Percentiles rank a stretch among this genome's conserved stretches.
Evolutionary conservation across 2,329 filamentous ascomycete genomes (phyloP).

Genomic region (Colletotrichum nymphaeae): DNA sequence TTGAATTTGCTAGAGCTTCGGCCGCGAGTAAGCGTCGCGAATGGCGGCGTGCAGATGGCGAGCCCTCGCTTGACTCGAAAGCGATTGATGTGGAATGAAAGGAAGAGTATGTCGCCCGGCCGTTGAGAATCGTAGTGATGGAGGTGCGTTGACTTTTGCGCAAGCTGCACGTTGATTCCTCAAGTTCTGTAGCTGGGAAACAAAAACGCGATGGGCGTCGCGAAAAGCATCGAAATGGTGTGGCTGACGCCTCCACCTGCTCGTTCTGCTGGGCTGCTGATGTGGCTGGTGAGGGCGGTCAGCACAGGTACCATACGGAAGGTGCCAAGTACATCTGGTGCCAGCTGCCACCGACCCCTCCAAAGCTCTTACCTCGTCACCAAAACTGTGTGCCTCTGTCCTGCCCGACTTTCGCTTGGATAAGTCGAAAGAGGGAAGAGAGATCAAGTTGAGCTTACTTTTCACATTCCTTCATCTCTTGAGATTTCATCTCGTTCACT

Average conservation of each 20-base stretch:
- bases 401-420: background rate
- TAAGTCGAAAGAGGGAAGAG: background rate
- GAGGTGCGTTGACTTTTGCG: background rate
- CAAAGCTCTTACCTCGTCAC: background rate
- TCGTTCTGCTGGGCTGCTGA: constrained; percentile 14
- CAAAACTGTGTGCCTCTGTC: no score
- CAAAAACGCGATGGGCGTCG: constrained; percentile 36
- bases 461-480: background rate
- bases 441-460: background rate
- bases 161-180: background rate
- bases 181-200: background rate
- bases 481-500: background rate
- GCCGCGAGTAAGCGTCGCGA: background rate
- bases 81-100: background rate
- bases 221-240: constrained; percentile 25
- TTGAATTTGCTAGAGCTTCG: constrained; percentile 6
- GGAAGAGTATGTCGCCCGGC: no score
- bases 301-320: background rate
- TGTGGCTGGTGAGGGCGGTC: constrained; percentile 1
- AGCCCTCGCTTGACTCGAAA: background rate
- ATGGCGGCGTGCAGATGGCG: background rate
- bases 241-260: constrained; percentile 2
- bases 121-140: no score
- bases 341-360: background rate
- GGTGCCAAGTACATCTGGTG: background rate